Evolutionary conservation across 1,139 yeast genomes (phyloP), one percentile per base, ranked within the genome.

Genomic region (Debaryomyces singareniensis): DNA sequence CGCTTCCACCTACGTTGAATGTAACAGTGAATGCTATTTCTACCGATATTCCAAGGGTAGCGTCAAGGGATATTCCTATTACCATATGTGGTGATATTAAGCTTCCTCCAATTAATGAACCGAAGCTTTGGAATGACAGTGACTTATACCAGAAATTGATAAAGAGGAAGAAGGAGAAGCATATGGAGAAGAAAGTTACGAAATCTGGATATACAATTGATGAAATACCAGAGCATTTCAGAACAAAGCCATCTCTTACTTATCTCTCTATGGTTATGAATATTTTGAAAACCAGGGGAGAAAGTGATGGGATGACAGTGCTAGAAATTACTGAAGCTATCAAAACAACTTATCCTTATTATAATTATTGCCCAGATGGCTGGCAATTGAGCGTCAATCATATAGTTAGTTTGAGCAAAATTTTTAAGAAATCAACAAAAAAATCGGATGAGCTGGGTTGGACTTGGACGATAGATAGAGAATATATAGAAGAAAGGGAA

Each of bases 381-480:
- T 91, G 99, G 99, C 98, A 91, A 58, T 80, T 85, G 48, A 75
- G 94, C 1, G 94, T 91, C 11, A 72, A 93, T 28, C 98, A 91
- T 57, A 87, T 86, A 45, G 66, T 91, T 26, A 81, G 89, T 15
- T 66, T 86, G 42, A 87, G 87, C 55, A 86, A 86, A 55, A 78
- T 89, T 5, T 91, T 91, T 59, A 72, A 78, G 35, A 78, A 82
- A 43, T 77, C 82, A 6, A 68, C 79, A 20, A 57, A 85, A 44
- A 85, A 81, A 41, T 51, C 44, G 10, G 33, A 49, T 18, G 96
- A 95, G 35, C 13, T 29, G n/a, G 31, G 25, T 6, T 87, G 95
- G 91, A 61, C 84, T 23, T 91, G 95, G 93, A 87, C 89, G 4
- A 64, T 91, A 29, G 96, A 93, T 53, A 94, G 86, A 37, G 78